Evolutionary conservation across 129 eudicot species (phyloP), one percentile per base, ranked within the genome.

Genomic region (Centrapalus pauciflorus): DNA sequence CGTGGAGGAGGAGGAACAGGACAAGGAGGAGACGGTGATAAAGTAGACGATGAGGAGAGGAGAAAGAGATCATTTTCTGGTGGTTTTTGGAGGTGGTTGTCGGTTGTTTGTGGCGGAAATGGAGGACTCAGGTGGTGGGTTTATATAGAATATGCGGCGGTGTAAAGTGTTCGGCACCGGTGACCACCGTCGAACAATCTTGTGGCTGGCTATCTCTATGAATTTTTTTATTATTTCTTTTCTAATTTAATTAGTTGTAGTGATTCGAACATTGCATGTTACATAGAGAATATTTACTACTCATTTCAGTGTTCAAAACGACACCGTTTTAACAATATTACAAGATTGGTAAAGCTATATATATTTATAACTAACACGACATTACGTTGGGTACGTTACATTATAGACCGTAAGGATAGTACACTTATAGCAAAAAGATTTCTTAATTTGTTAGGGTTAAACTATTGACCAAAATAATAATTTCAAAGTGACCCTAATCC

Each of bases 91-190:
- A n/a, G 16, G 56, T 63, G 63, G 54, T n/a, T n/a, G n/a, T n/a
- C n/a, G n/a, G n/a, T n/a, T n/a, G n/a, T n/a, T n/a, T n/a, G n/a
- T 50, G 51, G 54, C 48, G 43, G 52, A 55, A 54, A 55, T 33
- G 77, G 17, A 38, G 64, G n/a, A n/a, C n/a, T 63, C 34, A 26
- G 58, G 8, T 73, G 37, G 59, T 2, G 54, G 54, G 38, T 29
- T 66, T 75, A 56, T 29, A 75, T 66, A 75, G 43, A 7, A 16
- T 57, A 34, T 37, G 68, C 13, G 25, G 32, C 37, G 43, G 69
- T 66, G 79, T 75, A 48, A 70, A 70, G 75, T 41, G 66, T 27
- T 46, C 6, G 46, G 21, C 52, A 56, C 65, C 45, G 28, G 37
- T 55, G 16, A 65, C 45, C 70, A 45, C 28, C 70, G 10, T 33